Conservation (phyloP, 2,329 filamentous ascomycete species). For the Tolypocladium ovalisporum region DNA sequence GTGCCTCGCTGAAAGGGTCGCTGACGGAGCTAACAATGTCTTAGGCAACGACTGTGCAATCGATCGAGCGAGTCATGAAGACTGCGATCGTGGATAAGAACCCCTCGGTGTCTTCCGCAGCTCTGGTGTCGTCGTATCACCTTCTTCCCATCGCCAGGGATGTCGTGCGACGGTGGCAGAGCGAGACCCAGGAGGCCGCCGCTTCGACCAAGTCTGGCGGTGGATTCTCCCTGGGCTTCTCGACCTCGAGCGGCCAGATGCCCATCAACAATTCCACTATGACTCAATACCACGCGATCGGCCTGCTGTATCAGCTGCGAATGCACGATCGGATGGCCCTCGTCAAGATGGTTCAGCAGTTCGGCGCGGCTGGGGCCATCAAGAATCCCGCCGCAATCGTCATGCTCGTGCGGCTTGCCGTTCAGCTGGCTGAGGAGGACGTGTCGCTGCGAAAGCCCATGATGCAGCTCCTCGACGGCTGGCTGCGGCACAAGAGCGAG, state of each 20-base stretch:
- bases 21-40: conserved; percentile 13
- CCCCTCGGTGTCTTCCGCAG: conserved; percentile 90
- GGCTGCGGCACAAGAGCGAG: conserved; percentile 96
- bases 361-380: conserved; percentile 78
- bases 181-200: conserved; percentile 93
- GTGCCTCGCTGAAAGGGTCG: neutral
- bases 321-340: conserved; percentile 95
- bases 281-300: conserved; percentile 98
- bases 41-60: conserved; percentile 87
- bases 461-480: conserved; percentile 93
- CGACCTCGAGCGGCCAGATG: conserved; percentile 61
- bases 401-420: conserved; percentile 83
- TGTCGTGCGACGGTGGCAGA: conserved; percentile 95
- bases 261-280: conserved; percentile 92
- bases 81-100: conserved; percentile 99
- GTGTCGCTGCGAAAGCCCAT: conserved; percentile 81
- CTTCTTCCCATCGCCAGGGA: conserved; percentile 92
- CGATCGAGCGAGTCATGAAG: conserved; percentile 97
- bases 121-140: conserved; percentile 93
- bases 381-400: conserved; percentile 92
- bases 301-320: conserved; percentile 94
- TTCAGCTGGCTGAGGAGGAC: conserved; percentile 91
- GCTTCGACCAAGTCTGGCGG: conserved; percentile 79
- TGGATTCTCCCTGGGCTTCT: conserved; percentile 86
- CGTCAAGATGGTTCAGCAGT: conserved; percentile 99